Percentiles rank a stretch among this genome's conserved stretches.
phyloP scores from a whole-genome alignment of 2,329 filamentous ascomycete genomes.

The Rhinocladiella similis region DNA sequence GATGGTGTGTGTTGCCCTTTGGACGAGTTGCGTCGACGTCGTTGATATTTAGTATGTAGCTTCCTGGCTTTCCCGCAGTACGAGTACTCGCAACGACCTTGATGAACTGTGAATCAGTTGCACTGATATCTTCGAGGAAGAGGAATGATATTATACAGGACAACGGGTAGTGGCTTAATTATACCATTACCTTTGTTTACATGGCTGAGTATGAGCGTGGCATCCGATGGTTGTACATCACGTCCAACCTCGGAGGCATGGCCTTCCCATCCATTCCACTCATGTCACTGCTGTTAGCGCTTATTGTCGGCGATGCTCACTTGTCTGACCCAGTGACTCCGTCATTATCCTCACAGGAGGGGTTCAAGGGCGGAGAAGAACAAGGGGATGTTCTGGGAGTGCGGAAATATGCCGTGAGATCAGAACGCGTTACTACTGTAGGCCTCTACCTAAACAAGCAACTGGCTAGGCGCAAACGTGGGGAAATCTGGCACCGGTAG shows the following conservation, averaged over 20 bases:
- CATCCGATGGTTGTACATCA: not conserved
- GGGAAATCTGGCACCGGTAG: too few relatives aligned
- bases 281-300: not conserved
- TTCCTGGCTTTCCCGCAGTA: not conserved
- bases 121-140: slow-evolving; percentile 2
- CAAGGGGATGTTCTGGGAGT: too few relatives aligned
- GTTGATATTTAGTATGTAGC: not conserved
- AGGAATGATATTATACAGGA: too few relatives aligned
- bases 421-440: too few relatives aligned
- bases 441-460: too few relatives aligned
- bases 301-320: not conserved
- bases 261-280: not conserved
- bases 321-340: not conserved
- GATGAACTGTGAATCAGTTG: too few relatives aligned
- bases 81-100: too few relatives aligned
- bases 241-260: not conserved
- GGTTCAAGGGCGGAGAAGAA: not conserved
- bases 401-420: too few relatives aligned
- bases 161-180: too few relatives aligned
- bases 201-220: not conserved
- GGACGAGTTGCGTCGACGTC: too few relatives aligned
- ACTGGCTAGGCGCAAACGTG: too few relatives aligned
- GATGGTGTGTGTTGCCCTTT: not conserved
- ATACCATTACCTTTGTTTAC: not conserved
- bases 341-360: not conserved